These are phyloP conservation scores for Mycena polygramma DNA, from an alignment of 768 basidiomycete species.

Conservation along the genomic window DNA sequence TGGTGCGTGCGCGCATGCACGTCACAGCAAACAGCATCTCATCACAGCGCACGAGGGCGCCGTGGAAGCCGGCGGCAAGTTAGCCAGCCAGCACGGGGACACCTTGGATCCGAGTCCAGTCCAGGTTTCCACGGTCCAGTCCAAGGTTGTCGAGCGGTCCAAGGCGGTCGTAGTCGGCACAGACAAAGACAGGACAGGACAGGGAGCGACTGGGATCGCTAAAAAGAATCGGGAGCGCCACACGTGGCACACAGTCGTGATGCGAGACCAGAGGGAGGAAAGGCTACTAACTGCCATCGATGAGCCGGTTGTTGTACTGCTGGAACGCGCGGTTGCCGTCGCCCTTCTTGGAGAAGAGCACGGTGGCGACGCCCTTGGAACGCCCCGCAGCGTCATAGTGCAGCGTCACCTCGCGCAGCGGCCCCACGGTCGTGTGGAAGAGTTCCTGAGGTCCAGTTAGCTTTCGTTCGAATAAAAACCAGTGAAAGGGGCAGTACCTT, in stretches of 20 bases:
- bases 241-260: constrained; percentile 45
- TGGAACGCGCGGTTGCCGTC: constrained; percentile 93
- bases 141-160: no score
- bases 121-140: no score
- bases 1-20: no score
- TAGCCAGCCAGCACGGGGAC: not conserved
- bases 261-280: constrained; percentile 59
- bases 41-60: constrained; percentile 25
- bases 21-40: constrained; percentile 27
- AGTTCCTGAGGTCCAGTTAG: constrained; percentile 75
- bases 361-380: constrained; percentile 91
- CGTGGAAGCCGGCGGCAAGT: no score
- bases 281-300: constrained; percentile 99
- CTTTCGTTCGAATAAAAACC: not conserved
- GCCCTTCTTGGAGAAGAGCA: constrained; percentile 88
- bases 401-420: constrained; percentile 85
- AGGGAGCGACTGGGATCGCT: constrained; percentile 47
- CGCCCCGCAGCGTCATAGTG: constrained; percentile 88
- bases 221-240: constrained; percentile 40
- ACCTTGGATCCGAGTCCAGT: no score
- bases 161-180: constrained; percentile 14
- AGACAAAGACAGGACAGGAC: constrained; percentile 63
- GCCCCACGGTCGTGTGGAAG: constrained; percentile 91
- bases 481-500: constrained; percentile 68
- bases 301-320: constrained; percentile 97